A percentile compares a stretch with the other conserved stretches of the same genome.
These are phyloP conservation scores for Scedosporium apiospermum DNA, from an alignment of 2,329 filamentous ascomycete genomes.

Conservation along the genomic window DNA sequence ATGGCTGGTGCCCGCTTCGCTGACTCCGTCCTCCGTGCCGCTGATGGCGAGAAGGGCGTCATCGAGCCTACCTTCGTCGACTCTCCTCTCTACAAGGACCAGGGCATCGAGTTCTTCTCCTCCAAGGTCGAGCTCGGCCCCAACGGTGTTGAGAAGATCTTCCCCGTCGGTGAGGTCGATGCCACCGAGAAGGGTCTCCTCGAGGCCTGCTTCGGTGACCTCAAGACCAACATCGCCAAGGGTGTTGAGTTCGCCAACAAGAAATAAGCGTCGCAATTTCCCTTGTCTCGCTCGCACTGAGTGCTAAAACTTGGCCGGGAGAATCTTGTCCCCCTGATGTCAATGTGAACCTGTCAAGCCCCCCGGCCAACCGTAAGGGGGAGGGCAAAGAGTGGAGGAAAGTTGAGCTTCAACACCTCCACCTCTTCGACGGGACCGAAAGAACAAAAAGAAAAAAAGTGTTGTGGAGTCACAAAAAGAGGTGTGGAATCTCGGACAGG, in stretches of 20 bases:
- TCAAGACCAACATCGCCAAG: slow-evolving; percentile 95
- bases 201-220: slow-evolving; percentile 71
- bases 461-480: neutral
- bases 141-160: slow-evolving; percentile 90
- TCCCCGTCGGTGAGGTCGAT: slow-evolving; percentile 75
- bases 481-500: neutral
- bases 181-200: slow-evolving; percentile 82
- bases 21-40: slow-evolving; percentile 86
- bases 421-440: neutral
- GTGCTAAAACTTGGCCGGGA: neutral
- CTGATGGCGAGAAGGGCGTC: slow-evolving; percentile 89
- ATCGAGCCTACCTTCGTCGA: slow-evolving; percentile 96
- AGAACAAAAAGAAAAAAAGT: neutral
- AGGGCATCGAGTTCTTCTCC: slow-evolving; percentile 95
- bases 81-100: slow-evolving; percentile 95
- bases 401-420: neutral
- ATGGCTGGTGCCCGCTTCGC: slow-evolving; percentile 82
- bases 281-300: neutral
- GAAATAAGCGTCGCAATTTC: neutral
- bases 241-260: slow-evolving; percentile 51
- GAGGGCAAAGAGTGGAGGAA: no score
- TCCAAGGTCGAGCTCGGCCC: slow-evolving; percentile 93
- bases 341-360: no score
- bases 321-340: no score
- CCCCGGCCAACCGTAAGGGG: no score